These are phyloP conservation scores for Grigorovia humatica DNA, from an alignment of 805 yeast species.

Conservation along the genomic window DNA sequence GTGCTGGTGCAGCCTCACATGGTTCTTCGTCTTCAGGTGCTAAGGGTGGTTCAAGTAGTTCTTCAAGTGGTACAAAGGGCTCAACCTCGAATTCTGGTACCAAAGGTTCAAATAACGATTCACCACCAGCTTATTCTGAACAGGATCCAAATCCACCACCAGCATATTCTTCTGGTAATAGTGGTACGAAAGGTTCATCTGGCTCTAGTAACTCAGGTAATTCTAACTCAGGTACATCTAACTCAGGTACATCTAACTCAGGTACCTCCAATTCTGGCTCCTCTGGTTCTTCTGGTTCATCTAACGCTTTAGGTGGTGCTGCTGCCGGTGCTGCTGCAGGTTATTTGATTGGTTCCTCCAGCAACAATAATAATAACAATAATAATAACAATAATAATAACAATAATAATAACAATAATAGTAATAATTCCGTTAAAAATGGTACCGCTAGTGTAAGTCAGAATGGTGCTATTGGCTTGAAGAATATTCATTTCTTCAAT, in stretches of 20 bases:
- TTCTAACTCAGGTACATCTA: background rate
- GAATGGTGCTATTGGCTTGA: background rate
- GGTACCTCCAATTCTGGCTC: conserved; percentile 1
- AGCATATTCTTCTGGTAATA: conserved; percentile 1
- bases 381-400: background rate
- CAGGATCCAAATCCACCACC: conserved; percentile 6
- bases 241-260: conserved; percentile 1
- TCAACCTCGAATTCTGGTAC: conserved; percentile 1
- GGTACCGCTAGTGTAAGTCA: conserved; percentile 1
- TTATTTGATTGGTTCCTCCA: background rate
- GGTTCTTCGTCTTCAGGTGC: background rate
- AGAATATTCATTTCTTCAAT: background rate
- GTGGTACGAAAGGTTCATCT: background rate
- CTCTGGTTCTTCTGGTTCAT: background rate
- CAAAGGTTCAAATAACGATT: conserved; percentile 1
- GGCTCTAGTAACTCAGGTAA: too few relatives aligned
- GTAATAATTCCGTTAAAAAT: background rate
- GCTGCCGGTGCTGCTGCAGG: conserved; percentile 6
- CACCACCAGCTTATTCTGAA: conserved; percentile 5
- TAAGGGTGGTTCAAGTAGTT: background rate
- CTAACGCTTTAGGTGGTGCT: background rate
- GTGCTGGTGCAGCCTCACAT: background rate
- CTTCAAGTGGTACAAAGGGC: conserved; percentile 2
- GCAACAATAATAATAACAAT: conserved; percentile 18
- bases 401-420: conserved; percentile 17